Evolutionary conservation across 2,329 filamentous ascomycete genomes (phyloP), one percentile per base, ranked within the genome.

Genomic region (Ceratocystiopsis sp.): DNA sequence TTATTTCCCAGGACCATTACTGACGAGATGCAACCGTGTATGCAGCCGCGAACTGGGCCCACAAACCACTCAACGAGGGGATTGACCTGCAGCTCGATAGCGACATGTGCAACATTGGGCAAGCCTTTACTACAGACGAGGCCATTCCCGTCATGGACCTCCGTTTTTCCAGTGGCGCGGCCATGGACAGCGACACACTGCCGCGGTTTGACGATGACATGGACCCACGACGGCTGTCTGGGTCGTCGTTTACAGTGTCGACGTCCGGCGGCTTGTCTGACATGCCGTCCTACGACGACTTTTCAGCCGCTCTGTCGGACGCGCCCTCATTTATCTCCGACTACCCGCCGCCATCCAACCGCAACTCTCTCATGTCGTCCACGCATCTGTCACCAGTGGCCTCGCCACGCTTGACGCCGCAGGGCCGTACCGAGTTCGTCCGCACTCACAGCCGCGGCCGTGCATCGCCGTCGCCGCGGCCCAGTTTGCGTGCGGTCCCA

Each of bases 181-280:
- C 62, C 50, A 51, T 66, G 57, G 73, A 77, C n/a, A 59, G 63
- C 43, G 70, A 75, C 34, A 49, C 60, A 16, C 53, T 71, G 46
- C 63, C 62, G 45, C 65, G 71, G 47, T 72, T 75, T 36, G 61
- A 67, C 42, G 62, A 62, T 43, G 63, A 61, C n/a, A 58, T 69
- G 38, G 69, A 72, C 48, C 65, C 69, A 39, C 69, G 78, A 46
- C 71, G 78, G 48, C 71, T 82, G 65, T 83, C 80, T 17, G 78
- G 78, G 40, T 83, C 80, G 3, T 83, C 80, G 1, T 81, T 82
- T 54, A 80, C 78, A 35, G 71, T 84, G 61, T 84, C 80, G 15
- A 82, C 73, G 1, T 71, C 71, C 37, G 71, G 77, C 18, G 68
- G 67, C 18, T 62, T 80, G 37, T 79, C 77, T 6, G 79, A 84